phyloP scores from a whole-genome alignment of 1,139 yeast species.

The Meyerozyma sp. region DNA sequence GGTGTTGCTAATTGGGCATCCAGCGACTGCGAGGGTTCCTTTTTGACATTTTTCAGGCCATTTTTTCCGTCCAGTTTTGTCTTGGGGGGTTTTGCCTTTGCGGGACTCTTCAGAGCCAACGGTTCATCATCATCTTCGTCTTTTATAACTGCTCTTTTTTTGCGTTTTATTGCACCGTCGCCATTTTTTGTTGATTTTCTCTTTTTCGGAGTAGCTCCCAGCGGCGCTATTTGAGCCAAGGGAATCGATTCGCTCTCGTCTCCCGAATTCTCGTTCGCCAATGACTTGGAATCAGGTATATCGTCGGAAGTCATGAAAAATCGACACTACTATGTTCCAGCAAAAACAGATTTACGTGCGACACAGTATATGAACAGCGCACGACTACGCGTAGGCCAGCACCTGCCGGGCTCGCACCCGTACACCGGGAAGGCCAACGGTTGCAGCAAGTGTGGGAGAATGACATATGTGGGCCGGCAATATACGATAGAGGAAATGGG shows the following conservation, averaged over 20 bases:
- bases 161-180: not conserved
- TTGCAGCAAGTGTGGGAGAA: no score
- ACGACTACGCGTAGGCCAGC: not conserved
- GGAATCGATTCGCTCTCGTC: not conserved
- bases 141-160: conserved; percentile 1
- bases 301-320: not conserved
- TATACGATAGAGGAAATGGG: no score
- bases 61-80: conserved; percentile 4
- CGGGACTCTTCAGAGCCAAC: conserved; percentile 1
- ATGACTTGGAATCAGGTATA: not conserved
- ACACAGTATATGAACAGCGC: not conserved
- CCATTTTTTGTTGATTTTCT: not conserved
- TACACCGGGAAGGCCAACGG: not conserved
- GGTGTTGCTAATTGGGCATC: conserved; percentile 6
- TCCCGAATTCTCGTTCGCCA: not conserved
- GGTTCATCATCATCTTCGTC: conserved; percentile 5
- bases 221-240: not conserved
- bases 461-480: no score
- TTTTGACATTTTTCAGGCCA: conserved; percentile 2
- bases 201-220: not conserved
- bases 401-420: not conserved
- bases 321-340: not conserved
- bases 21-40: conserved; percentile 10
- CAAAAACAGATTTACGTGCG: not conserved
- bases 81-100: conserved; percentile 1